Conservation (phyloP, 2,329 filamentous ascomycete species). For the Talaromyces sp. region DNA sequence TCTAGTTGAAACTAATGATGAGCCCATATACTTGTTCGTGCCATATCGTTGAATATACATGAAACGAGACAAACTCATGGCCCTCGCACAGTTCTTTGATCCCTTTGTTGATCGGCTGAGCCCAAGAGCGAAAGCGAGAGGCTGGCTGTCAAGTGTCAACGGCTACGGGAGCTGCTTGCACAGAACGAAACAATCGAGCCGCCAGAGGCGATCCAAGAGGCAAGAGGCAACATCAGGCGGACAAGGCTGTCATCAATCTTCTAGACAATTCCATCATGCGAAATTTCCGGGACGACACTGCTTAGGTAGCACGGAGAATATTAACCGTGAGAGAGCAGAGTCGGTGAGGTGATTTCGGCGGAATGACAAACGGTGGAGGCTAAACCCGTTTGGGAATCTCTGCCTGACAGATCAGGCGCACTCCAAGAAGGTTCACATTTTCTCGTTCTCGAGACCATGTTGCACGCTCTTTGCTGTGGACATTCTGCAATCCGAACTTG, state of each 20-base stretch:
- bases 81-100: not conserved
- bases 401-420: not conserved
- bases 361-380: constrained; percentile 7
- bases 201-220: not conserved
- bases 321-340: not conserved
- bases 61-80: not conserved
- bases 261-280: not conserved
- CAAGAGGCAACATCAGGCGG: not conserved
- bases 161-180: not conserved
- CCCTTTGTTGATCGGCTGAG: not conserved
- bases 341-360: not conserved
- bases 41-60: not conserved
- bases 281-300: too few species aligned
- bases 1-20: not conserved
- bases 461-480: not conserved
- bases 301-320: too few species aligned
- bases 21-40: not conserved
- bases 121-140: not conserved
- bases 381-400: not conserved
- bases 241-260: not conserved
- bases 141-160: not conserved
- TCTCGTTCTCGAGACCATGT: too few species aligned
- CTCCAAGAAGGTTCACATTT: not conserved
- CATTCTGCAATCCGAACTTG: too few species aligned
- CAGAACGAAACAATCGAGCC: not conserved